Evolutionary conservation across 2,329 filamentous ascomycete species (phyloP), one percentile per base, ranked within the genome.

Genomic region (Thelonectria olida): DNA sequence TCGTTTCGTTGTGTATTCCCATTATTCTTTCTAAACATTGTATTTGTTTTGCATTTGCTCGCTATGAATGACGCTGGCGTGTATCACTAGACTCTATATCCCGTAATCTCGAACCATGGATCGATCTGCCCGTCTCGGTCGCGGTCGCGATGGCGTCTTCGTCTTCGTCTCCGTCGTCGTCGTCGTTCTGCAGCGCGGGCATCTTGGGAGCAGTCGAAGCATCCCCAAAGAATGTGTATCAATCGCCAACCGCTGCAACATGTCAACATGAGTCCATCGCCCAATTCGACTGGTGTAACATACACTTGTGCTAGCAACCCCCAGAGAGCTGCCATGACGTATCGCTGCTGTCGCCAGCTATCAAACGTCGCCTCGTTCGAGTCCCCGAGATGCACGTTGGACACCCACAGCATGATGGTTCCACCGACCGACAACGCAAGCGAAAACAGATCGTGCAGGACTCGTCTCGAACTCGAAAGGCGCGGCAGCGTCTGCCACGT

Each of bases 401-500:
- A 72, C 31, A 77, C 73, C 55, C 75, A 65, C 52, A 77, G 66
- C 58, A 77, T 69, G 23, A 77, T 71, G 22, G 78, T 67, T 25
- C 75, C 75, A 28, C 75, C 75, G n/a, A 77, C 62, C 28, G 68
- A 72, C 13, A 78, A 55, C 19, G 72, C 75, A 19, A 78, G 65
- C 7, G 73, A 63, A 41, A 78, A 73, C 39, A 76, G 60, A 50
- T 79, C 76, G 60, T 75, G 72, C 7, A 76, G 56, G 6, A 75
- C 62, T 36, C 64, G 67, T n/a, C 74, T 68, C 3, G 71, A 69
- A 2, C 73, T 65, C 17, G 70, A 61, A 23, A 75, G 57, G 25
- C 71, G 64, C 15, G 65, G 59, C 13, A 76, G 72, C 7, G 69
- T 68, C 12, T 69, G 56, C 7, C 69, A 58, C 7, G 67, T 61